Conservation (phyloP, 1,139 yeast genomes). For the Blastobotrys elegans region DNA sequence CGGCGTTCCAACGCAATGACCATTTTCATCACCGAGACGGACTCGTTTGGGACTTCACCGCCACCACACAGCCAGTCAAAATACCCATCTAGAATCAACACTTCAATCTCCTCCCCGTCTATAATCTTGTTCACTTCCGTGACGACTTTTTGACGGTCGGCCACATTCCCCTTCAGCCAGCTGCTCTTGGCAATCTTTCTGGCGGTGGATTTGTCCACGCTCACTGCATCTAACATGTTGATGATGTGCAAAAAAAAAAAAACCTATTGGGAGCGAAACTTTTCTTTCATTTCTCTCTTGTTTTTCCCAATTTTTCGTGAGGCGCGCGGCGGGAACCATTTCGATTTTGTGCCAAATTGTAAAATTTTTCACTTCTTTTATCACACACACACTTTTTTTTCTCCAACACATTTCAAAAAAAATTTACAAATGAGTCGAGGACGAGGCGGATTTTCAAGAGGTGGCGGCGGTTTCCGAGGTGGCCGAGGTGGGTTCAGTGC, state of each 20-base stretch:
- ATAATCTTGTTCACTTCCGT: conserved; percentile 1
- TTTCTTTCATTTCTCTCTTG: not conserved
- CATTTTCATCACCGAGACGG: not conserved
- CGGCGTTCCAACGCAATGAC: not conserved
- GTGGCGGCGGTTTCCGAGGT: conserved; percentile 35
- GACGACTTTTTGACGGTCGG: not conserved
- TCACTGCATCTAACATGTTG: not conserved
- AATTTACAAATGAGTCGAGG: conserved; percentile 37
- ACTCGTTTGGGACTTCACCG: not conserved
- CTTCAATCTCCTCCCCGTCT: not conserved
- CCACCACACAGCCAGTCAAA: not conserved
- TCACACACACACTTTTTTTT: not conserved
- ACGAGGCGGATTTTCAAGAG: conserved; percentile 39
- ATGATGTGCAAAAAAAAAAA: not conserved
- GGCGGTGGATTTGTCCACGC: not conserved
- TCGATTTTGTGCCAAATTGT: not conserved
- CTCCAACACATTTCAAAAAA: conserved; percentile 13
- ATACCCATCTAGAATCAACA: conserved; percentile 1
- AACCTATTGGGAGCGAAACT: not conserved
- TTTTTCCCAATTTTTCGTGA: not conserved
- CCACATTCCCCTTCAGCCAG: conserved; percentile 1
- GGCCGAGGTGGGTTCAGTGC: conserved; percentile 52
- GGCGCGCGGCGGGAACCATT: not conserved
- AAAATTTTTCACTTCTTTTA: not conserved
- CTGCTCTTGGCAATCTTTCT: not conserved